phyloP scores from a whole-genome alignment of 2,329 filamentous ascomycete species.

The Claviceps maximensis region DNA sequence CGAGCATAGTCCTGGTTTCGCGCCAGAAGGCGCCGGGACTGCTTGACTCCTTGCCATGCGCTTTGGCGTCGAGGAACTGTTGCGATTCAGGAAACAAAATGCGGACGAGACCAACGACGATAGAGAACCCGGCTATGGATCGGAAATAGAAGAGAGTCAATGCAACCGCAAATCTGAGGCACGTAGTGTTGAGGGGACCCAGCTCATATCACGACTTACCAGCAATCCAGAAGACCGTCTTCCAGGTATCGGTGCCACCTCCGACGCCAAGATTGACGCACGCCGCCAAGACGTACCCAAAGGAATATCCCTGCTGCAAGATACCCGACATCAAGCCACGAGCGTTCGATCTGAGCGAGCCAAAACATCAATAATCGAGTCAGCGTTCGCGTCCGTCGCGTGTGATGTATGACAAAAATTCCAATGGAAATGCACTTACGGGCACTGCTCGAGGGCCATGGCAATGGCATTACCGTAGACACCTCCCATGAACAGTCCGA shows the following conservation, averaged over 20 bases:
- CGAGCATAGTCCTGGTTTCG: slow-evolving; percentile 56
- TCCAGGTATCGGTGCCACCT: slow-evolving; percentile 50
- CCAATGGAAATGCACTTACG: slow-evolving; percentile 26
- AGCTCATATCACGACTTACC: slow-evolving; percentile 15
- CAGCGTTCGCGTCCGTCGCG: slow-evolving; percentile 1
- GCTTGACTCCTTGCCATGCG: slow-evolving; percentile 36
- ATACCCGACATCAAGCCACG: slow-evolving; percentile 73
- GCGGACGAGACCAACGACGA: slow-evolving; percentile 54
- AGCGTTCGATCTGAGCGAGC: slow-evolving; percentile 42
- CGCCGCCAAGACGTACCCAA: slow-evolving; percentile 69
- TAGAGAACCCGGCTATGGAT: slow-evolving; percentile 44
- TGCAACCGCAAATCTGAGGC: background rate
- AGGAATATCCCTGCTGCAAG: slow-evolving; percentile 67
- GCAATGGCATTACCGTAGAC: slow-evolving; percentile 68
- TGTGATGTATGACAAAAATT: no score
- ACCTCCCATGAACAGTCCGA: slow-evolving; percentile 70
- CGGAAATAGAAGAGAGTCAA: background rate
- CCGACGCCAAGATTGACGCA: slow-evolving; percentile 64
- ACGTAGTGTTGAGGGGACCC: background rate
- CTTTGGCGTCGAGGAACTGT: slow-evolving; percentile 60
- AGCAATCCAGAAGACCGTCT: slow-evolving; percentile 62
- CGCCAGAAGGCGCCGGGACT: slow-evolving; percentile 47
- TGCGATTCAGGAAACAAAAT: slow-evolving; percentile 60
- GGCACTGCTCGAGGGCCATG: slow-evolving; percentile 64
- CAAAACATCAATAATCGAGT: slow-evolving; percentile 9